Base-by-base conservation (phyloP, 2,329 filamentous ascomycete genomes). In the Epichloe hybrida region DNA sequence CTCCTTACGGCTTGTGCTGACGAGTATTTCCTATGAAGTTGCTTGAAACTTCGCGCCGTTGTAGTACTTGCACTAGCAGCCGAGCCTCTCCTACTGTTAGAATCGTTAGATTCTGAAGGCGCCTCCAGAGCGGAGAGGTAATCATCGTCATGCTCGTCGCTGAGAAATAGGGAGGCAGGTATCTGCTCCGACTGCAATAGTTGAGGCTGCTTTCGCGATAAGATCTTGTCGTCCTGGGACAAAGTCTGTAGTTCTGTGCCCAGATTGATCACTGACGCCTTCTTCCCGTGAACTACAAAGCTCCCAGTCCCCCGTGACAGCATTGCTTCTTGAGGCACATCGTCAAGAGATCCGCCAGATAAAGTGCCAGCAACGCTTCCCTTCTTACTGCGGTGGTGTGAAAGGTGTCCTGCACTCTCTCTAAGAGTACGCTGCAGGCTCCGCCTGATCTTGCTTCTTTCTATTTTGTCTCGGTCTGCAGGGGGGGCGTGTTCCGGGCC, bases 251-350 rank as follows among this genome's bases (percentile, higher is more conserved):
- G 83, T 59, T 95, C 91, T n/a, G 83, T 82, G 8, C 90, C 89
- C 63, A 98, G 94, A n/a, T 88, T 94, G 58, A 98, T 88, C 51
- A 98, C 87, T 1, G 89, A 95, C 3, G 93, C 93, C 67, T 98
- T 97, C 72, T 97, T 98, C 54, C 93, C 91, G 62, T 98, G 93
- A 4, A 98, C 83, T 4, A 93, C 95, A 65, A 98, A 98, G 59
- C 88, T 95, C 5, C 88, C 88, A 12, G 86, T 81, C 12, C 85
- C 85, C 46, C 93, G 81, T 6, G 85, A 74, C 12, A 98, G 74
- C 11, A 85, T 81, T 57, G 88, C 85, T 38, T 85, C 71, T 69
- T 77, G 60, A 55, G 65, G 56, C 55, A 62, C 52, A 60, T 74
- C 67, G 17, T 73, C 62, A 61, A 65, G 46, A 60, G 59, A 52